Conservation (phyloP, 345 rosid species). For the Pseudoturritis turrita region DNA sequence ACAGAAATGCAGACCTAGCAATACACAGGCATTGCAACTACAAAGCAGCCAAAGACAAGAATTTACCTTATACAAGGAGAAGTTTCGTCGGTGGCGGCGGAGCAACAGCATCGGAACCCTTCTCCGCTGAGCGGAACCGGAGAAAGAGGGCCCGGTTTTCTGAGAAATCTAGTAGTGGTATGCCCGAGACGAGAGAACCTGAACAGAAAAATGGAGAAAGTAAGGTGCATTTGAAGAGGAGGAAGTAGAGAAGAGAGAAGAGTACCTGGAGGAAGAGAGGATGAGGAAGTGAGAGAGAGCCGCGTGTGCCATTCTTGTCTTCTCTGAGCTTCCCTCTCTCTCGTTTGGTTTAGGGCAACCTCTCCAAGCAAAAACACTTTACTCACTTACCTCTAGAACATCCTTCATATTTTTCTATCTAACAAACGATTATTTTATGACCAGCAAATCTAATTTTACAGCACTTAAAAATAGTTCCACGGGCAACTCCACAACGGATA, state of each 20-base stretch:
- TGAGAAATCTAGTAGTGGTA: conserved; percentile 2
- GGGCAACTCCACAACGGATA: too few relatives aligned
- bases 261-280: conserved; percentile 18
- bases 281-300: conserved; percentile 21
- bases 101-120: conserved; percentile 24
- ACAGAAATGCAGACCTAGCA: too few relatives aligned
- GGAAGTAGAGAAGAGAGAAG: not conserved
- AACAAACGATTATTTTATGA: too few relatives aligned
- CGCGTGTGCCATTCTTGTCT: conserved; percentile 14
- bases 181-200: conserved; percentile 27
- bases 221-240: not conserved
- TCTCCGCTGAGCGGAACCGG: not conserved
- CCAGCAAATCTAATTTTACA: too few relatives aligned
- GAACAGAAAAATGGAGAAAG: not conserved
- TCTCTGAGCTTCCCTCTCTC: not conserved
- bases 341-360: too few relatives aligned
- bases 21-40: not conserved
- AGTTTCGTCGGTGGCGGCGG: not conserved
- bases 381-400: too few relatives aligned
- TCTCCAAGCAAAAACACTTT: too few relatives aligned
- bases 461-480: too few relatives aligned
- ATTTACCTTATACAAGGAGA: conserved; percentile 20
- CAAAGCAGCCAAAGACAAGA: not conserved
- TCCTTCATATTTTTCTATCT: too few relatives aligned
- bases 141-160: conserved; percentile 2